Evolutionary conservation across 805 yeast species (phyloP), one percentile per base, ranked within the genome.

Genomic region (Zygosaccharomyces rouxii): DNA sequence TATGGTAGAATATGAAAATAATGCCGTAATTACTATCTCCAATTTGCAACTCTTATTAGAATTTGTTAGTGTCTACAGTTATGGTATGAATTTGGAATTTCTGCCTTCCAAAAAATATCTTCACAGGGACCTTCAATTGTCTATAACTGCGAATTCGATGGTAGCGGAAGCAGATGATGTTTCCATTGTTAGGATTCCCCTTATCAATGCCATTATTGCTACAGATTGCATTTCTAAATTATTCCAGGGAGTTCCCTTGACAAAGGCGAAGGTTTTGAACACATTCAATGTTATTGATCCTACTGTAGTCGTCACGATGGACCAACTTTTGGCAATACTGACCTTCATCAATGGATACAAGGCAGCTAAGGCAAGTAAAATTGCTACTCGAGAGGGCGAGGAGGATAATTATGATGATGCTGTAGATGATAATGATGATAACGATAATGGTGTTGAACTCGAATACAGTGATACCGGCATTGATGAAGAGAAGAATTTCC

Each of bases 261-360:
- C 55, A 3, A 49, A 53, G 21, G 54, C 62, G 1, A 57, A 51
- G 21, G 23, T 60, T 10, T 50, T 60, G 7, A 54, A 55, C 38
- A 60, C 61, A 9, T 38, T 59, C 11, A 63, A 57, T 45, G 50
- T 66, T 10, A 58, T 66, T 3, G 63, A 67, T 42, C 67, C 70
- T 13, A 51, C 64, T 1, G 43, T 66, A 2, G 56, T 57, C n/a
- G 48, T 63, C 4, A 56, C 64, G 2, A 44, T 60, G 7, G 52
- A 48, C 5, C 55, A 58, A 40, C 35, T 60, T 18, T 37, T 56
- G 38, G 50, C 47, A 14, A 31, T 48, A 1, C 9, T 57, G 1
- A 43, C 50, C 11, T 38, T 51, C 19, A 14, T 51, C 14, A 46
- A 41, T 21, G 29, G 31, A 19, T 48, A 44, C 28, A 43, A 44